These are phyloP conservation scores for Salix viminalis DNA, from an alignment of 345 rosid genomes.

Conservation along the genomic window DNA sequence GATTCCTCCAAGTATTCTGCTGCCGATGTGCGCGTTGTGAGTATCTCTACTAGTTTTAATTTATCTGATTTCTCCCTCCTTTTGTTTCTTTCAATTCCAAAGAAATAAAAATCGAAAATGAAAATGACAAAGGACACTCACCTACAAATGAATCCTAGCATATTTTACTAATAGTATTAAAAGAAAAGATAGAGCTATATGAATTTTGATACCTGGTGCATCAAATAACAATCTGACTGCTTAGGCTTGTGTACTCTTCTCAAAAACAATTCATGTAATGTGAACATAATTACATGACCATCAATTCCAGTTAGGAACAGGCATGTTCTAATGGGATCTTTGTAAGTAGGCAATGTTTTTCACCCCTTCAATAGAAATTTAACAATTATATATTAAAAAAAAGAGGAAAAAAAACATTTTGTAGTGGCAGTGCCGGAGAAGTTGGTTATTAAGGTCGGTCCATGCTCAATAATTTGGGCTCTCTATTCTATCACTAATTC, in stretches of 20 bases:
- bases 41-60: constrained; percentile 20
- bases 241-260: neutral
- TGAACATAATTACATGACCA: neutral
- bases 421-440: neutral
- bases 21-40: constrained; percentile 95
- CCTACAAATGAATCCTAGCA: neutral
- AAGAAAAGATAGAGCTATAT: neutral
- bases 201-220: neutral
- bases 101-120: neutral
- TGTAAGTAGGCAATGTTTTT: neutral
- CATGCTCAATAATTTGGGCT: neutral
- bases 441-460: neutral
- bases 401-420: neutral
- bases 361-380: neutral
- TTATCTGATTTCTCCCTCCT: neutral
- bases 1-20: constrained; percentile 91
- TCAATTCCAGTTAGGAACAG: neutral
- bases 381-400: neutral
- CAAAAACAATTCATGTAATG: neutral
- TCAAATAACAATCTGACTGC: neutral
- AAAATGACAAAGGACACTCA: neutral
- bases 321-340: neutral
- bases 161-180: neutral
- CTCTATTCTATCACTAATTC: neutral
- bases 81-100: neutral